Conservation (phyloP, 1,139 yeast genomes). For the Blastobotrys buckinghamii region DNA sequence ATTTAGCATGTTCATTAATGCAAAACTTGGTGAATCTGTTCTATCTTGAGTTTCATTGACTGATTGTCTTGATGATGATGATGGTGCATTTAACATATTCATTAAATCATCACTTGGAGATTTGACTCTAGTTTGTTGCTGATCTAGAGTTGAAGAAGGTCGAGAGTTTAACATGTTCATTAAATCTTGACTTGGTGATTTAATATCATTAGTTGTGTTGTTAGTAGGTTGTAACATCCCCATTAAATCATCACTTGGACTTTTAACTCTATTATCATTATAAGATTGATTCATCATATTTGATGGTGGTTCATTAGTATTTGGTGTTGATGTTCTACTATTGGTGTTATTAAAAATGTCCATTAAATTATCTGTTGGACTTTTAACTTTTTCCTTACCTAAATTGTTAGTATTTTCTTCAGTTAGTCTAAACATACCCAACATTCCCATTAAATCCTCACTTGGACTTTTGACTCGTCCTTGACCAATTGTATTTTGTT, state of each 20-base stretch:
- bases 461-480: background rate
- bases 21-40: background rate
- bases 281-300: background rate
- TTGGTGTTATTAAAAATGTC: background rate
- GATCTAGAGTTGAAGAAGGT: too few relatives aligned
- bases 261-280: background rate
- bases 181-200: background rate
- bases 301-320: too few relatives aligned
- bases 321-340: background rate
- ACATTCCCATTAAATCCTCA: conserved; percentile 5
- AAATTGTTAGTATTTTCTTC: too few relatives aligned
- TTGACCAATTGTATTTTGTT: background rate
- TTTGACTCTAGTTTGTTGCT: background rate
- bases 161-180: conserved; percentile 8
- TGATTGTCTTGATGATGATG: too few relatives aligned
- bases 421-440: too few relatives aligned
- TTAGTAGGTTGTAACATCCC: background rate
- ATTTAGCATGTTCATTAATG: background rate
- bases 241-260: conserved; percentile 5
- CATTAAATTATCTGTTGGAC: conserved; percentile 2
- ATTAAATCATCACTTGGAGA: background rate
- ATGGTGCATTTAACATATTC: background rate
- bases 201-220: background rate
- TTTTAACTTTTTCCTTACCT: too few relatives aligned
- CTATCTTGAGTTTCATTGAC: too few relatives aligned